These are phyloP conservation scores for Claviceps monticola DNA, from an alignment of 2,329 filamentous ascomycete species.

Conservation along the genomic window DNA sequence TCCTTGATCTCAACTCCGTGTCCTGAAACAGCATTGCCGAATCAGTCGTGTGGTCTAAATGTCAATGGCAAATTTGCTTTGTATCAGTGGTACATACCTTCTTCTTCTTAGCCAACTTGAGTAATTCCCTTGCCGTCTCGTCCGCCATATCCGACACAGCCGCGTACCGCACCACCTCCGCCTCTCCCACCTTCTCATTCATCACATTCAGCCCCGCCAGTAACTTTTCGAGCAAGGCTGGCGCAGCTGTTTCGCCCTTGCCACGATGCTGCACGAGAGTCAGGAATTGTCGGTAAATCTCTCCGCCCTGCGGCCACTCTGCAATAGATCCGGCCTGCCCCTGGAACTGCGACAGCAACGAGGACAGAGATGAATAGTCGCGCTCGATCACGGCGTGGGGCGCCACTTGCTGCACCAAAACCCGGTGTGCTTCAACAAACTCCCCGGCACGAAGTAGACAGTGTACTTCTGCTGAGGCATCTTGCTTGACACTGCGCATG, in stretches of 20 bases:
- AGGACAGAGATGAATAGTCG: conserved; percentile 56
- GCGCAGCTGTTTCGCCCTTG: conserved; percentile 25
- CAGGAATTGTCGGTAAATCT: conserved; percentile 58
- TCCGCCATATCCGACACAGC: conserved; percentile 73
- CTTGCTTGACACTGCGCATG: conserved; percentile 58
- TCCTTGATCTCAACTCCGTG: conserved; percentile 23
- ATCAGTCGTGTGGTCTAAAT: conserved; percentile 1
- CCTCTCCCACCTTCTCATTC: conserved; percentile 28
- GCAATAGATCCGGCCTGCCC: conserved; percentile 45
- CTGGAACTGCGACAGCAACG: conserved; percentile 59
- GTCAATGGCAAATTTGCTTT: not conserved
- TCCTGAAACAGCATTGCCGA: conserved; percentile 12
- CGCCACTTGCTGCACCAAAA: conserved; percentile 68
- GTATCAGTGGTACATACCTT: conserved; percentile 30
- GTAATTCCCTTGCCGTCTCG: conserved; percentile 52
- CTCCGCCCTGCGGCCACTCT: conserved; percentile 67
- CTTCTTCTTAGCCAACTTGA: conserved; percentile 39
- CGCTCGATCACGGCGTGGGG: conserved; percentile 71
- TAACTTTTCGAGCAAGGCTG: conserved; percentile 40
- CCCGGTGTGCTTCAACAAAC: conserved; percentile 69
- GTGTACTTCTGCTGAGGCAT: conserved; percentile 58
- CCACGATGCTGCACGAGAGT: conserved; percentile 32
- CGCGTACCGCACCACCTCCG: conserved; percentile 43
- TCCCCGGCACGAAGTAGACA: conserved; percentile 68
- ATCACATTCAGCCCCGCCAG: conserved; percentile 42